Evolutionary conservation across 2,329 filamentous ascomycete genomes (phyloP), one percentile per base, ranked within the genome.

Genomic region (Pezicula radicicola): DNA sequence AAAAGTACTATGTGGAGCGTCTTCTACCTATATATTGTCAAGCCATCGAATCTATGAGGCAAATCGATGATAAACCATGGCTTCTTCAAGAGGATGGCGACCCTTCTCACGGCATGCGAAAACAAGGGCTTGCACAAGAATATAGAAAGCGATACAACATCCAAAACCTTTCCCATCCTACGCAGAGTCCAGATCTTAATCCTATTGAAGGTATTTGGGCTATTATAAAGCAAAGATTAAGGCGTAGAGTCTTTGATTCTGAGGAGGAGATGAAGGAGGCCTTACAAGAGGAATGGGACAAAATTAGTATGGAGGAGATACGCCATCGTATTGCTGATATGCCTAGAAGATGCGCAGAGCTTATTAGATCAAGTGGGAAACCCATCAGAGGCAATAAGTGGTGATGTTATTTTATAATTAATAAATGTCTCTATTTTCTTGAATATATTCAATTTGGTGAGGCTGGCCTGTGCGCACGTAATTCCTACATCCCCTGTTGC

Each of bases 171-270:
- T 18, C 10, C 1, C 37, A 57, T 51, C 43, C 5, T 37, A 35
- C 55, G 28, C 19, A n/a, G n/a, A n/a, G n/a, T n/a, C n/a, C n/a
- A n/a, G n/a, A n/a, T n/a, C n/a, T n/a, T n/a, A n/a, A n/a, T 36
- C 43, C 48, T 40, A 57, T 55, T 45, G 19, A 57, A 36, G 50
- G 8, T 35, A 33, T 25, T 45, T 56, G 33, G 55, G 40, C 36
- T 50, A 56, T 56, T 48, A 30, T 56, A 33, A 57, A 57, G 30
- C 30, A 49, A 49, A 25, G 50, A 25, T 46, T 56, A 42, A 36
- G 41, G 15, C 16, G 41, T 25, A 53, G 41, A 46, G 42, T 53
- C 21, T 56, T 53, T 39, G 21, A 55, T 53, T 43, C 41, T 6
- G 49, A 56, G 48, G 44, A 57, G 25, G 56, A 55, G n/a, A 49